Base-by-base conservation (phyloP, 2,329 filamentous ascomycete species). In the Gliomastix tumulicola region DNA sequence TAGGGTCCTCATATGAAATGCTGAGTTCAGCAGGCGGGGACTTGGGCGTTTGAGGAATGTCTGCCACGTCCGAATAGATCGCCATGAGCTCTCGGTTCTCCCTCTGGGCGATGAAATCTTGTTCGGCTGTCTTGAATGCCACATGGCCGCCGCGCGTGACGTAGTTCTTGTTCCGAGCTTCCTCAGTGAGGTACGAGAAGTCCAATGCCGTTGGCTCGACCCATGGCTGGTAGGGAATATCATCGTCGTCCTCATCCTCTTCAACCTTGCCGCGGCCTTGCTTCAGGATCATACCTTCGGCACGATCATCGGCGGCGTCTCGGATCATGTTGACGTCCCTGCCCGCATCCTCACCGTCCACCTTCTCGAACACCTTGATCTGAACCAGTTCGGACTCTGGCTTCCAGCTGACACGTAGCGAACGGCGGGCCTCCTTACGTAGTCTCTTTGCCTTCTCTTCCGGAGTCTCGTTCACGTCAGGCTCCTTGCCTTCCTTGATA, bases 241-340 rank as follows among this genome's bases (percentile, higher is more conserved):
- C 73, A 18, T 75, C 72, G 1, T 82, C 76, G 10, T 80, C 41
- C 9, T 40, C 72, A 1, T 80, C 74, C 3, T 76, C 73, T 31
- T 68, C 63, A 20, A 67, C 66, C 7, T 68, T 62, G 32, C 53
- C 43, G 16, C 54, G 57, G n/a, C 70, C 65, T 44, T 71, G 68
- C 48, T 79, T 81, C 36, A 81, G 62, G 47, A 82, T 78, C 66
- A 83, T 79, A 34, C 84, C 82, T 50, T 86, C 85, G 6, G 78
- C 79, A 34, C 79, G 78, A 49, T 86, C 81, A 52, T 88, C 84
- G 21, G 74, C 74, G 5, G 82, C 82, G 55, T 88, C 83, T 34
- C 77, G 76, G 28, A 82, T 73, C 69, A 86, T 79, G 49, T 78
- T 82, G 38, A 71, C 68, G 37, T 76, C 74, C 38, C 83, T 72